Base-by-base conservation (phyloP, 305 asterid genomes). In the Withania somnifera region DNA sequence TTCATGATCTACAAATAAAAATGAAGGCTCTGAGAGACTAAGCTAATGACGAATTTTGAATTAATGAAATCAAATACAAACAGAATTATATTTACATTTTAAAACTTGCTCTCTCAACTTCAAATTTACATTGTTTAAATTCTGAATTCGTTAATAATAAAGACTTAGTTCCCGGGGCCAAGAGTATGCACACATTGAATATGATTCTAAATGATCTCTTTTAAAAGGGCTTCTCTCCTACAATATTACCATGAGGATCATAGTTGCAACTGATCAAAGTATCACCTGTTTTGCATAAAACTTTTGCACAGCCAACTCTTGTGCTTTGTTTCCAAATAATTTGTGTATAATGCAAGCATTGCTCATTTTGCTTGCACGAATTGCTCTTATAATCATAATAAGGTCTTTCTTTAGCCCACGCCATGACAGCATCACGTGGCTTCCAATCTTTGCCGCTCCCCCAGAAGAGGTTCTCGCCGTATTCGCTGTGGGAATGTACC, bases 201-300 rank as follows among this genome's bases (percentile, higher is more conserved):
- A n/a, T n/a, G n/a, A n/a, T n/a, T n/a, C n/a, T n/a, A n/a, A n/a
- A n/a, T n/a, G n/a, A n/a, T n/a, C n/a, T n/a, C n/a, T n/a, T n/a
- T n/a, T n/a, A n/a, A n/a, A n/a, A n/a, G n/a, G n/a, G n/a, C n/a
- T n/a, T n/a, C n/a, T n/a, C n/a, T n/a, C n/a, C n/a, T n/a, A n/a
- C n/a, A n/a, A n/a, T n/a, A 63, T 83, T 83, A 68, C 85, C 85
- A 53, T 78, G 85, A 22, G 85, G 85, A 66, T 83, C 51, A 79
- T 83, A 83, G 47, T 83, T 66, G 68, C 82, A 83, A 78, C 77
- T 38, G 6, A 78, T 77, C 36, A 83, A 50, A 7, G 83, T 83
- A 42, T 78, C 83, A 38, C 79, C 82, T 24, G 58, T 82, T 11
- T 66, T 83, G 77, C 85, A 77, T 34, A 68, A 30, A 51, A 83